Percentiles rank a stretch among this genome's conserved stretches.
These are phyloP conservation scores for Clarireedia paspali DNA, from an alignment of 2,329 filamentous ascomycete species.

Conservation along the genomic window DNA sequence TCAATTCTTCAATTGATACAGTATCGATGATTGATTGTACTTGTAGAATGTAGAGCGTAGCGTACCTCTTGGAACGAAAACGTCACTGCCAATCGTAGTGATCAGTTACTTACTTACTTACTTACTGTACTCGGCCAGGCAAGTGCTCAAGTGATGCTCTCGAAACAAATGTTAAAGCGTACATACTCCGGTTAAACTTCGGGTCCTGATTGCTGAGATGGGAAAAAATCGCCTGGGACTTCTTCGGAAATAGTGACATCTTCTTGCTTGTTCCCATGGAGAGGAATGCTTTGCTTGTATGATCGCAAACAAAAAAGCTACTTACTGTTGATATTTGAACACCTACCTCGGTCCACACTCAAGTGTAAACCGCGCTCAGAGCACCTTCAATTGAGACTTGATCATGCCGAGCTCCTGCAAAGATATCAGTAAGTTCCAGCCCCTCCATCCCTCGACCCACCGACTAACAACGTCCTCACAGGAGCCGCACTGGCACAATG, in stretches of 20 bases:
- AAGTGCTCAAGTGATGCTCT: no score
- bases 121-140: no score
- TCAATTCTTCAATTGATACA: background rate
- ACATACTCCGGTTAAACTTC: background rate
- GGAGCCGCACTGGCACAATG: conserved; percentile 89
- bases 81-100: no score
- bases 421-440: conserved; percentile 70
- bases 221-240: no score
- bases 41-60: no score
- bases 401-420: conserved; percentile 90
- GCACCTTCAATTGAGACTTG: background rate
- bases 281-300: background rate
- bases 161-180: background rate
- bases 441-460: conserved; percentile 1
- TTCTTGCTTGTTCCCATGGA: no score
- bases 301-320: no score
- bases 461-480: conserved; percentile 33
- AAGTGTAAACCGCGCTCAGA: background rate
- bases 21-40: background rate
- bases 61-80: no score
- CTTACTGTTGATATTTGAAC: no score
- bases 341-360: background rate
- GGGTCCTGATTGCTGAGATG: background rate
- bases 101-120: no score
- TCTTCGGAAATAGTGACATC: no score